A percentile compares a stretch with the other conserved stretches of the same genome.
These are phyloP conservation scores for Diaporthe ampelina DNA, from an alignment of 2,329 filamentous ascomycete genomes.

Conservation along the genomic window DNA sequence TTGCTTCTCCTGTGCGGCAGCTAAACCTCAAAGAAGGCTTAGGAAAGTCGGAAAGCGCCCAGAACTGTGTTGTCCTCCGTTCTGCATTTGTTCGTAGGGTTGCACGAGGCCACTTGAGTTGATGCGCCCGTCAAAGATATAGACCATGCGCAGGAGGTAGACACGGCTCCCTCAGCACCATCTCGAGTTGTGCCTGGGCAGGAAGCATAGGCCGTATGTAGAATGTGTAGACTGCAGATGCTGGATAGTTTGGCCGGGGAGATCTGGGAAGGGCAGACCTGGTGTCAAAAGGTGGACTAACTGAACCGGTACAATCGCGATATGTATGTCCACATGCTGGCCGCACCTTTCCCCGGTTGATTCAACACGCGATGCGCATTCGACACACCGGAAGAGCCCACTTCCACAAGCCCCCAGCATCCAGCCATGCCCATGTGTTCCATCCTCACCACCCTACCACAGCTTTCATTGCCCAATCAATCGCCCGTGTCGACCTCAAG, in stretches of 20 bases:
- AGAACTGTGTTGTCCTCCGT: no score
- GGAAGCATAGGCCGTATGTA: background rate
- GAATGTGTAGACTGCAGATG: background rate
- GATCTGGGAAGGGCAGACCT: background rate
- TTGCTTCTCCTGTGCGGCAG: background rate
- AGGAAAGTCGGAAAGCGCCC: no score
- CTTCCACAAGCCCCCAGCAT: background rate
- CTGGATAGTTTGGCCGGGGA: background rate
- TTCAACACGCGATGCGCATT: background rate
- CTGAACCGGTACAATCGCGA: background rate
- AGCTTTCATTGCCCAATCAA: conserved; percentile 50
- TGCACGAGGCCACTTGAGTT: no score
- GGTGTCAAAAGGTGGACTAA: background rate
- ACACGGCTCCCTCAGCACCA: no score
- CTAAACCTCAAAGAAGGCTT: background rate
- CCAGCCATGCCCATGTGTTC: background rate
- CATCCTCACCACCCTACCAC: background rate
- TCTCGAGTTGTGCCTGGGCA: background rate
- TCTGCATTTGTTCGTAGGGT: no score
- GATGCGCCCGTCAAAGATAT: no score
- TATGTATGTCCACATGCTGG: background rate
- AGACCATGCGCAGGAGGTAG: no score
- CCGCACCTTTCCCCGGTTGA: no score
- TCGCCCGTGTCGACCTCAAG: conserved; percentile 74
- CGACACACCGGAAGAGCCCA: background rate